Percentiles rank a stretch among this genome's conserved stretches.
phyloP scores from a whole-genome alignment of 768 basidiomycete species.

The Amanita molliuscula region DNA sequence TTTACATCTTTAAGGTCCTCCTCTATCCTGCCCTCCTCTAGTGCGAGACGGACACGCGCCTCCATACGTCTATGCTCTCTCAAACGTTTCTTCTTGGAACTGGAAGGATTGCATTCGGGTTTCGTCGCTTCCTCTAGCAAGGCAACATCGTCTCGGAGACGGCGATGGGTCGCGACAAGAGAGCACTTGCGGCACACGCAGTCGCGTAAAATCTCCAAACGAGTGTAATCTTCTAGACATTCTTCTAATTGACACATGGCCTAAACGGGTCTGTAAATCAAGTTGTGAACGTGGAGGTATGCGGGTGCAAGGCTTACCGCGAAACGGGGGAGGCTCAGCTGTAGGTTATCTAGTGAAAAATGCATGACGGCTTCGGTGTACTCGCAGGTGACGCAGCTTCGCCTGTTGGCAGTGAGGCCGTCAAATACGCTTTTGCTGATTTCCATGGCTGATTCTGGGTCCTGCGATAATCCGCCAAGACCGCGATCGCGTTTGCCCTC shows the following conservation, averaged over 20 bases:
- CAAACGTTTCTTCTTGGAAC: conserved; percentile 66
- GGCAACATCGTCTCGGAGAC: conserved; percentile 53
- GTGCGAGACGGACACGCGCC: conserved; percentile 43
- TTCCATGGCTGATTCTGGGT: conserved; percentile 10
- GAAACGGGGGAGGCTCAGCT: conserved; percentile 60
- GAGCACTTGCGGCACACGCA: conserved; percentile 92
- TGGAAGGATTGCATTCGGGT: conserved; percentile 35
- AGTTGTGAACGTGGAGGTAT: conserved; percentile 2
- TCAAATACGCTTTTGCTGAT: conserved; percentile 69
- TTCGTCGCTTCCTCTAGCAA: conserved; percentile 36
- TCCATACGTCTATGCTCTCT: conserved; percentile 65
- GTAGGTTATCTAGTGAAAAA: conserved; percentile 81
- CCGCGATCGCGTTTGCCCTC: conserved; percentile 68
- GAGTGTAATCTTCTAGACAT: conserved; percentile 82
- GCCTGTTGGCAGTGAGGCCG: conserved; percentile 80
- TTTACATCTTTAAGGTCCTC: conserved; percentile 75
- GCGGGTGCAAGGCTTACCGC: conserved; percentile 31
- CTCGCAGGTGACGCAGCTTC: conserved; percentile 82
- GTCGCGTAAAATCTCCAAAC: conserved; percentile 80
- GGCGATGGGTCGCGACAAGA: conserved; percentile 61
- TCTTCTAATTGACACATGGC: conserved; percentile 64
- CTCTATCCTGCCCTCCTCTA: conserved; percentile 72
- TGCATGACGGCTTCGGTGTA: conserved; percentile 94
- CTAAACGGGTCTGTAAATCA: conserved; percentile 22
- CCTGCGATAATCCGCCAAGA: conserved; percentile 41